Conservation (phyloP, 139 green algal genomes). For the Coelastrella sp. region DNA sequence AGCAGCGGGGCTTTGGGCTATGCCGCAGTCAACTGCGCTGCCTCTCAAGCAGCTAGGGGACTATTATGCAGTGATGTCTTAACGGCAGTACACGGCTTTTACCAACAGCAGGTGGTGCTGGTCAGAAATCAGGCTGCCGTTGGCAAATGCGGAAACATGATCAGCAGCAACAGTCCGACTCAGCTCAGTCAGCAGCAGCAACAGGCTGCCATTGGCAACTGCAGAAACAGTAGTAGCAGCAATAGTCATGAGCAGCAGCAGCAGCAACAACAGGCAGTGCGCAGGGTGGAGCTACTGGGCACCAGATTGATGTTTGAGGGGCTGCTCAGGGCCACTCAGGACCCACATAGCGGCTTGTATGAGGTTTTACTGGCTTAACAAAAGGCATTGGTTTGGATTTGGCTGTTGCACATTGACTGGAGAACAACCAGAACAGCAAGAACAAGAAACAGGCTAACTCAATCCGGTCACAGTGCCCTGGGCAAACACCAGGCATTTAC, state of each 20-base stretch:
- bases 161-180: background rate
- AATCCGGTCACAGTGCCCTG: no score
- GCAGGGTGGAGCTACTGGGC: background rate
- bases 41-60: background rate
- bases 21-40: background rate
- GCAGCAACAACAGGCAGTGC: background rate
- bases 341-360: conserved; percentile 25
- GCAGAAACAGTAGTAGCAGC: background rate
- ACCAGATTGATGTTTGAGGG: conserved; percentile 8
- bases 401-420: no score
- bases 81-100: conserved; percentile 9
- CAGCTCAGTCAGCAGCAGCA: no score
- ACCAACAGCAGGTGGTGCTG: conserved; percentile 10
- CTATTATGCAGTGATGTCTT: conserved; percentile 1
- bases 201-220: background rate
- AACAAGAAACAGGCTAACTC: no score
- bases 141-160: background rate
- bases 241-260: background rate
- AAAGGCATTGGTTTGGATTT: background rate
- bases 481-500: no score
- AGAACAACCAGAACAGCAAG: no score
- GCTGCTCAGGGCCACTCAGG: background rate
- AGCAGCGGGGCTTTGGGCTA: background rate
- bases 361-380: conserved; percentile 7
- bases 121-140: no score